These are phyloP conservation scores for Hamamelis virginiana DNA, from an alignment of 164 flowering plant genomes.

Conservation along the genomic window DNA sequence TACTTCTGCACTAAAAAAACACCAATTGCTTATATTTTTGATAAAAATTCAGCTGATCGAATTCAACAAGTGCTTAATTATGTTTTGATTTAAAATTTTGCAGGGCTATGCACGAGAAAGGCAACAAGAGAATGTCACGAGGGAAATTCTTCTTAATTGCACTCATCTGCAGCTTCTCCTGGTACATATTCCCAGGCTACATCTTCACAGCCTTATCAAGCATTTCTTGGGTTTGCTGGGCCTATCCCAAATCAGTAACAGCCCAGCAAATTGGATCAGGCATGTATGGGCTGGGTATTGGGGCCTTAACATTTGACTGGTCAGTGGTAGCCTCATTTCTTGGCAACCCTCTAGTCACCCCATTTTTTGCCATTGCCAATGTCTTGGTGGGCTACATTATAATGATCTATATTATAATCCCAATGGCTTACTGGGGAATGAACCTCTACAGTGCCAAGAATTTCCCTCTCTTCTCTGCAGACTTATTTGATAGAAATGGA, in stretches of 20 bases:
- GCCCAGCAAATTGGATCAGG: constrained; percentile 71
- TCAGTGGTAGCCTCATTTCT: constrained; percentile 40
- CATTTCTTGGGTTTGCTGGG: constrained; percentile 54
- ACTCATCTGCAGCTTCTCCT: constrained; percentile 44
- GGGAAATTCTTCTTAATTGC: constrained; percentile 51
- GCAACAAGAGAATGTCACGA: constrained; percentile 25
- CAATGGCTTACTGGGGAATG: constrained; percentile 49
- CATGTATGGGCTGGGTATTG: constrained; percentile 53
- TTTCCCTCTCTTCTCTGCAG: constrained; percentile 45
- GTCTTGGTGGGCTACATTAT: constrained; percentile 39
- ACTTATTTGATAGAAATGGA: constrained; percentile 28
- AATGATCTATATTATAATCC: constrained; percentile 34
- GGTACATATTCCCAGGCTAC: constrained; percentile 54
- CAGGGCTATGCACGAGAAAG: constrained; percentile 43
- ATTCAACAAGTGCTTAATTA: no score
- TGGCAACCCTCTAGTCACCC: constrained; percentile 49
- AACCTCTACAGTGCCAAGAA: constrained; percentile 41
- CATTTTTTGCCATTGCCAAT: constrained; percentile 53
- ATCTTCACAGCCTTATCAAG: constrained; percentile 37
- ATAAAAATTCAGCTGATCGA: no score
- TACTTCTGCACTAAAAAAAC: no score
- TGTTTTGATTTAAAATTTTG: background rate
- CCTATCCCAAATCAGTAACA: constrained; percentile 45
- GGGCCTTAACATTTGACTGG: constrained; percentile 60
- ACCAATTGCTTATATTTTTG: no score